Base-by-base conservation (phyloP, 1,284 basidiomycete species). In the Ustilago hordei region DNA sequence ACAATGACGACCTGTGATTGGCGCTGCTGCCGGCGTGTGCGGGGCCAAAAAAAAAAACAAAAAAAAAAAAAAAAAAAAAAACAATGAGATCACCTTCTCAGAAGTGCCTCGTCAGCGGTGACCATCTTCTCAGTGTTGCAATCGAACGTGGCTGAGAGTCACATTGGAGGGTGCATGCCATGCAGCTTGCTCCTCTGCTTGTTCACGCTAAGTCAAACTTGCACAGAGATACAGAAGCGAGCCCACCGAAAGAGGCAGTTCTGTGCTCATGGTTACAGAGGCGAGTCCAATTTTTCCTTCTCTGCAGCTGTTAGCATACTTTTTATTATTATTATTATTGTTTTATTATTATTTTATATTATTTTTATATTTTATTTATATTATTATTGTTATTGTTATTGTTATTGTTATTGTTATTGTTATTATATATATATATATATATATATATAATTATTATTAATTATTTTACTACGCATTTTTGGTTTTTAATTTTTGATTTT, bases 181-280 rank as follows among this genome's bases (percentile, higher is more conserved):
- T 54, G 52, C 52, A 54, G 32, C 52, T 38, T n/a, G 34, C 35
- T 38, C 52, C 35, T 54, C 15, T 54, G 35, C 32, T 54, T n/a
- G 35, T 15, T 31, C 41, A 19, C 55, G 28, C 55, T 57, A 57
- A 54, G 45, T 9, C 45, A 28, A 19, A 8, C 43, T 19, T n/a
- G 43, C 43, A 45, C 2, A n/a, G 5, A 45, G 43, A 45, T 15
- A 28, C 41, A 45, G 31, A 50, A 45, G 55, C 38, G 55, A 35
- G 32, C 15, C 1, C 43, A 8, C 41, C 39, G n/a, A 57, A 57
- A 57, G 23, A 57, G 55, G 55, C 41, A 57, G 41, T 57, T 56
- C 54, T 55, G 36, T 17, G 23, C 39, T 17, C 13, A 36, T 38
- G 8, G 41, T 56, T 1, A 8, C 23, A 12, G n/a, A 56, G 28